These are phyloP conservation scores for Laetiporus sulphureus DNA, from an alignment of 1,284 basidiomycete genomes.

Conservation along the genomic window DNA sequence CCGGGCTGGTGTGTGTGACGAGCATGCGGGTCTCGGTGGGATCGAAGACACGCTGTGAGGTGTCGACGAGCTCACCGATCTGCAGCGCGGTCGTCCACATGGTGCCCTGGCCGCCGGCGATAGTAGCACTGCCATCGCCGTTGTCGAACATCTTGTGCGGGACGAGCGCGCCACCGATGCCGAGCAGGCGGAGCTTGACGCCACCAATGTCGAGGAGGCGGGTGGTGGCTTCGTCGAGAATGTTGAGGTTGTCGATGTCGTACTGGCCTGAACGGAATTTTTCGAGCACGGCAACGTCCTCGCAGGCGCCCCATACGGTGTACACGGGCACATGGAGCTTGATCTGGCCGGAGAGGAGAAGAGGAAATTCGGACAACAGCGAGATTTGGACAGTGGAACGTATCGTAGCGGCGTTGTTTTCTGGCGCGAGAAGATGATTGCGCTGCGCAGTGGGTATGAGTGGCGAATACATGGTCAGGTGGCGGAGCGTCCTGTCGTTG, in stretches of 20 bases:
- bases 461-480: slow-evolving; percentile 97
- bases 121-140: slow-evolving; percentile 90
- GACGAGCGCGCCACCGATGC: slow-evolving; percentile 93
- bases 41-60: slow-evolving; percentile 92
- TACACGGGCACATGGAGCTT: slow-evolving; percentile 90
- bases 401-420: slow-evolving; percentile 55
- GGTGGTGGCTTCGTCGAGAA: slow-evolving; percentile 93
- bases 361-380: slow-evolving; percentile 90
- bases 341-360: slow-evolving; percentile 83
- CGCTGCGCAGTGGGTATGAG: slow-evolving; percentile 83
- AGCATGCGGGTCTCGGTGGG: slow-evolving; percentile 91
- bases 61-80: slow-evolving; percentile 97
- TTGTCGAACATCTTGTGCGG: slow-evolving; percentile 98
- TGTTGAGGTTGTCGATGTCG: slow-evolving; percentile 79
- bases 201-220: slow-evolving; percentile 89
- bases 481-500: slow-evolving; percentile 91
- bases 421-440: slow-evolving; percentile 66
- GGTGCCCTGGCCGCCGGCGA: slow-evolving; percentile 95
- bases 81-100: slow-evolving; percentile 99
- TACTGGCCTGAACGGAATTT: slow-evolving; percentile 85
- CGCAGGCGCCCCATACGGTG: slow-evolving; percentile 97
- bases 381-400: slow-evolving; percentile 63
- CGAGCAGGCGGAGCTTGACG: slow-evolving; percentile 88
- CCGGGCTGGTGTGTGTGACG: slow-evolving; percentile 89
- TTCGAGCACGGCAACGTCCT: slow-evolving; percentile 91